Evolutionary conservation across 805 yeast genomes (phyloP).

Genomic region (Cyberlindnera mrakii): DNA sequence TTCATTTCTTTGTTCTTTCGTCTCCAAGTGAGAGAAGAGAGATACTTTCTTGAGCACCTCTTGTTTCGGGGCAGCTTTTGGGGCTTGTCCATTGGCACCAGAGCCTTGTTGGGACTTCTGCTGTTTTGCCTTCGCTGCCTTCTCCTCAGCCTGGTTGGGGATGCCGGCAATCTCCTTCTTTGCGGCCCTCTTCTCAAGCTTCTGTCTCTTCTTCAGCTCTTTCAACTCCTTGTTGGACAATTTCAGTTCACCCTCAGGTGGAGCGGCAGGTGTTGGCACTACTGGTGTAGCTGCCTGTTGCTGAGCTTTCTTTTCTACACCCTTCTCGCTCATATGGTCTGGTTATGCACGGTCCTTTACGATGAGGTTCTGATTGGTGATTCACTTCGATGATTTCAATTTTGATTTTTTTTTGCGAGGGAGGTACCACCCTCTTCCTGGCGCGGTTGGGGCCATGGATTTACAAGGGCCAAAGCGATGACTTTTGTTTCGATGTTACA

Average conservation of each 20-base stretch:
- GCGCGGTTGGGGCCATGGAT: too few relatives aligned
- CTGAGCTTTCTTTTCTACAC: not conserved
- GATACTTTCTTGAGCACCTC: conserved; percentile 47
- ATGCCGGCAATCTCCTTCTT: conserved; percentile 66
- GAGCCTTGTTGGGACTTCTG: conserved; percentile 36
- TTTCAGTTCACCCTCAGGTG: conserved; percentile 23
- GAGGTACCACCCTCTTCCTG: too few relatives aligned
- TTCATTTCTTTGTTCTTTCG: conserved; percentile 65
- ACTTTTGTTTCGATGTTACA: too few relatives aligned
- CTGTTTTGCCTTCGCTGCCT: conserved; percentile 28
- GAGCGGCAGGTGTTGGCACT: not conserved
- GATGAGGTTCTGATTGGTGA: too few relatives aligned
- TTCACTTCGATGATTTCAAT: too few relatives aligned
- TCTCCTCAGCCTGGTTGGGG: conserved; percentile 32
- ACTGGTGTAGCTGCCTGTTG: not conserved
- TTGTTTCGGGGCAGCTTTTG: conserved; percentile 25
- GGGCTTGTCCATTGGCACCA: conserved; percentile 18
- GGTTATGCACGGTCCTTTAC: too few relatives aligned
- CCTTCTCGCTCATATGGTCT: conserved; percentile 1
- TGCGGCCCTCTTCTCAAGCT: conserved; percentile 90
- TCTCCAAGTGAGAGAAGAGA: conserved; percentile 73
- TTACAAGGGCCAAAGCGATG: too few relatives aligned
- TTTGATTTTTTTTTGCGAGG: too few relatives aligned
- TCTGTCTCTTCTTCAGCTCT: conserved; percentile 81
- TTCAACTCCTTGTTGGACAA: conserved; percentile 77